Base-by-base conservation (phyloP, 164 flowering plant species). In the Houttuynia cordata region DNA sequence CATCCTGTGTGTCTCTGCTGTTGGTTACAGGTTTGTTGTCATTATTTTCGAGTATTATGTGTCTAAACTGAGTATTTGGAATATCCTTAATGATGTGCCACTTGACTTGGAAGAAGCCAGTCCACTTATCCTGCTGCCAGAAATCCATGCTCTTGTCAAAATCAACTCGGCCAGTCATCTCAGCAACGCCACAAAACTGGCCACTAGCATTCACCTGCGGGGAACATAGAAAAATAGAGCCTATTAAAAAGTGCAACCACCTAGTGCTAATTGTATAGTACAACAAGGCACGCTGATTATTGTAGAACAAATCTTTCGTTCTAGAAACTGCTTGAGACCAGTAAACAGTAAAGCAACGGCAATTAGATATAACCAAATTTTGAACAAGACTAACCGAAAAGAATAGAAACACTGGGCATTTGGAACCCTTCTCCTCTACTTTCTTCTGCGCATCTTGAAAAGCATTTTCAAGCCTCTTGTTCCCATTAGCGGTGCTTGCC, bases 71-170 rank as follows among this genome's bases (percentile, higher is more conserved):
- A 17, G 81, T 76, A 60, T 88, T 88, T 21, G 92, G 85, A 22
- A 88, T 75, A 68, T 88, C 96, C 64, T 88, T 88, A 30, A 88
- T 72, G 22, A 88, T 74, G 64, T 85, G 96, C 93, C 92, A 86
- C 78, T 83, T 86, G 49, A 88, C 92, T 0, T 86, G 83, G 63
- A 88, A 86, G 62, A 67, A 80, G 25, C 96, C 96, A 67, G 63
- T 84, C 93, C 93, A 88, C 65, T 86, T 88, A 65, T 83, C 91
- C 66, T 88, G 96, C 64, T 86, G 96, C 96, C 96, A 88, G 59
- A 84, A 88, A 56, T 84, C 88, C 85, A 86, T 80, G 63, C 53
- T 81, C 73, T 74, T 80, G 39, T 67, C 71, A 53, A 80, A 88
- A 73, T 88, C 88, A 56, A 88, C 88, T 10, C 62, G 69, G n/a